Evolutionary conservation across 116 monocot genomes (phyloP).

Genomic region (Trichopus zeylanicus): DNA sequence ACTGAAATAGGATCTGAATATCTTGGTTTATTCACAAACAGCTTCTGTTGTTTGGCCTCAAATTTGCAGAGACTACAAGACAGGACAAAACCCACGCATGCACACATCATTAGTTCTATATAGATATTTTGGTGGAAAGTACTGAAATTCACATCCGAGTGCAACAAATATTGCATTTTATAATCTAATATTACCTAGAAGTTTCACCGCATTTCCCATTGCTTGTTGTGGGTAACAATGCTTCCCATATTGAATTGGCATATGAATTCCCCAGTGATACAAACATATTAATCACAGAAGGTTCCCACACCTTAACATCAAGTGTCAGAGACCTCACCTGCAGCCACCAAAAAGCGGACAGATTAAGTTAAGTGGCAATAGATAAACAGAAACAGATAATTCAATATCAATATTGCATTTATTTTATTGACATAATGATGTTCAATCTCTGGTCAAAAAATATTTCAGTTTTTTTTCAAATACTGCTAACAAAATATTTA

Average conservation of each 20-base stretch:
- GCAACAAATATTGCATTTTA: background rate
- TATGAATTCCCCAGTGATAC: constrained; percentile 83
- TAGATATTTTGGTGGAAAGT: background rate
- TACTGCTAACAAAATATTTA: no score
- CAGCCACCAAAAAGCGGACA: constrained; percentile 13
- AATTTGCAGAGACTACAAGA: constrained; percentile 26
- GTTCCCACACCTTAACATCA: constrained; percentile 97
- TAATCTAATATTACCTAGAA: constrained; percentile 30
- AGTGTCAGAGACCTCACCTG: constrained; percentile 96
- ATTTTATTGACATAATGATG: no score
- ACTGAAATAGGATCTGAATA: constrained; percentile 68
- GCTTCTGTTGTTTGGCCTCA: constrained; percentile 32
- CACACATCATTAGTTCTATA: background rate
- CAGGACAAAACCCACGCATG: background rate
- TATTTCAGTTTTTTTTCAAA: no score
- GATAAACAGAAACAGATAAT: no score
- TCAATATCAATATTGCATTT: no score
- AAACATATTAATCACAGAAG: constrained; percentile 93
- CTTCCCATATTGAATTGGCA: constrained; percentile 92
- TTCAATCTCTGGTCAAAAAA: no score
- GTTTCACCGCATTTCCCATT: constrained; percentile 23
- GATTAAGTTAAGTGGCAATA: background rate
- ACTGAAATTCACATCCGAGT: background rate
- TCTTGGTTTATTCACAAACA: constrained; percentile 49
- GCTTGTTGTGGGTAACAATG: constrained; percentile 40